Evolutionary conservation across 202 grass and related monocot species (phyloP), one percentile per base, ranked within the genome.

Genomic region (Saccharum hybrid): DNA sequence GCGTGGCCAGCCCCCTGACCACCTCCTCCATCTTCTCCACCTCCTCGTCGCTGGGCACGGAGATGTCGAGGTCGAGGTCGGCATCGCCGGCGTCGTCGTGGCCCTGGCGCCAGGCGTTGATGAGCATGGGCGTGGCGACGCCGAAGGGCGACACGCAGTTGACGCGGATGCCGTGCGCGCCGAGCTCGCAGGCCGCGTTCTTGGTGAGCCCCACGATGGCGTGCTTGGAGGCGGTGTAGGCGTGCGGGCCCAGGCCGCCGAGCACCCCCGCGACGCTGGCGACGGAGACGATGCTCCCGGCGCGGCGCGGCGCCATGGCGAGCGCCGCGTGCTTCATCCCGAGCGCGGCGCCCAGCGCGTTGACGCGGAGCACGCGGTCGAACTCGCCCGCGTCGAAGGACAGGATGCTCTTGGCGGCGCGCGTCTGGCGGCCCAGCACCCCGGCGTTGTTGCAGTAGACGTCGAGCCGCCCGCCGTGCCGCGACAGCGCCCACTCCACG

Each of bases 61-160:
- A 39, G 18, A 72, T 49, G 64, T 81, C 84, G 6, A 72, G 7
- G 54, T 80, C 83, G 6, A 68, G 3, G 54, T 72, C 82, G 26
- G 13, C 80, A 66, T 81, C 84, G n/a, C 30, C 84, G 62, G 70
- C 81, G 69, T 45, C 39, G 63, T 38, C 46, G 69, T 85, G 88
- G 26, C 88, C 88, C 77, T 94, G 93, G 38, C 82, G 84, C 93
- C 93, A 96, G 2, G 93, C 93, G 85, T 99, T 90, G 65, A 99
- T 94, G 76, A 99, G 86, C 96, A 99, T 99, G 15, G 83, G 88
- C 18, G 96, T 99, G 36, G 96, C 96, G 36, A 99, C 96, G 21
- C 96, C 96, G 79, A 99, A 99, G 18, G 96, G 96, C 10, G 96
- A 99, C 36, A 99, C 83, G 93, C 96, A 99, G 81, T 99, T 99